Evolutionary conservation across 352 stramenopile species (phyloP).

Genomic region (Phytophthora tentaculata): DNA sequence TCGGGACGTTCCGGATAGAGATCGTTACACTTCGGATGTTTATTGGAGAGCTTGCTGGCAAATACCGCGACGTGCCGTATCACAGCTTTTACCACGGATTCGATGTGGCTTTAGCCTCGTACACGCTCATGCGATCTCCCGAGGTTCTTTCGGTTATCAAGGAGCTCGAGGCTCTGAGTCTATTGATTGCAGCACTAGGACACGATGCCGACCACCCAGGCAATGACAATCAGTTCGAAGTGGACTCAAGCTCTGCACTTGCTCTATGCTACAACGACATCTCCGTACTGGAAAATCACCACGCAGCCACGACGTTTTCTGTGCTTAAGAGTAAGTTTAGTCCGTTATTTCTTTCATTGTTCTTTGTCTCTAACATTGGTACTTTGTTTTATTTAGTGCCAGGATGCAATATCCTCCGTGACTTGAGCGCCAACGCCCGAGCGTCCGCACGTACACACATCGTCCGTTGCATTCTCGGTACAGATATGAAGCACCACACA

Average conservation of each 20-base stretch:
- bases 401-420: conserved; percentile 66
- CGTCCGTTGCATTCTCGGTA: conserved; percentile 80
- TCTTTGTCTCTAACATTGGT: conserved; percentile 12
- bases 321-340: conserved; percentile 57
- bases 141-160: conserved; percentile 71
- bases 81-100: conserved; percentile 91
- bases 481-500: conserved; percentile 87
- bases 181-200: conserved; percentile 82
- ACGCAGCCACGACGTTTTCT: conserved; percentile 78
- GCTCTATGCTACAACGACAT: conserved; percentile 92
- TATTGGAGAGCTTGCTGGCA: conserved; percentile 55
- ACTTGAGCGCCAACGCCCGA: conserved; percentile 53
- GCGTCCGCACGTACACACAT: conserved; percentile 61
- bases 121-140: conserved; percentile 60
- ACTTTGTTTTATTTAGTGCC: conserved; percentile 27
- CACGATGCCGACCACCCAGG: conserved; percentile 91
- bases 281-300: conserved; percentile 90
- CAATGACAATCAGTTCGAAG: conserved; percentile 91
- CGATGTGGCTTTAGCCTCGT: conserved; percentile 74
- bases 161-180: conserved; percentile 73
- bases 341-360: background rate
- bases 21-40: conserved; percentile 52
- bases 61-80: conserved; percentile 78
- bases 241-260: conserved; percentile 76
- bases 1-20: conserved; percentile 76